Evolutionary conservation across 2,329 filamentous ascomycete genomes (phyloP).

Genomic region (Drechslerella coelobrocha): DNA sequence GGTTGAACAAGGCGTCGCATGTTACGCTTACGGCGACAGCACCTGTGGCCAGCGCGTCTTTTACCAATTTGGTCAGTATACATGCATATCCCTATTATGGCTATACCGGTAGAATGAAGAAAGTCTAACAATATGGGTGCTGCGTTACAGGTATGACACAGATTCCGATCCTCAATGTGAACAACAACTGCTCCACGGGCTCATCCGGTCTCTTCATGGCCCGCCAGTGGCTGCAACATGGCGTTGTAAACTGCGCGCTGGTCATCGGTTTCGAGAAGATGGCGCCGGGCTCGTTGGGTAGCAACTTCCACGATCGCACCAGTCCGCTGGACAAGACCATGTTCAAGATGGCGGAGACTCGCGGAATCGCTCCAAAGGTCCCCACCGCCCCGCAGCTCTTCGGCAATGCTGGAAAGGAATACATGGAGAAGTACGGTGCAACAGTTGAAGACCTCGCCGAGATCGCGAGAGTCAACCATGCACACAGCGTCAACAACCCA

Average conservation of each 20-base stretch:
- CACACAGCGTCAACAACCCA: slow-evolving; percentile 87
- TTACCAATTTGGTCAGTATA: slow-evolving; percentile 81
- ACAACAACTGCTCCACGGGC: slow-evolving; percentile 98
- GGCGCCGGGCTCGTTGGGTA: slow-evolving; percentile 85
- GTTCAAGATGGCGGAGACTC: slow-evolving; percentile 81
- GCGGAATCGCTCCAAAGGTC: slow-evolving; percentile 75
- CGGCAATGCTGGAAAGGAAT: slow-evolving; percentile 90
- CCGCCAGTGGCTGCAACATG: slow-evolving; percentile 77
- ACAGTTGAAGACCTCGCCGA: slow-evolving; percentile 87
- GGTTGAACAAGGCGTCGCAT: slow-evolving; percentile 92
- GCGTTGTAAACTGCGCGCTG: slow-evolving; percentile 83
- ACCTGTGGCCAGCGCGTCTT: slow-evolving; percentile 96
- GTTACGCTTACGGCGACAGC: slow-evolving; percentile 96
- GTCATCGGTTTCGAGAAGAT: slow-evolving; percentile 99
- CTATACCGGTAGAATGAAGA: too few relatives aligned
- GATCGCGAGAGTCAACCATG: slow-evolving; percentile 90
- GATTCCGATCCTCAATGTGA: slow-evolving; percentile 97
- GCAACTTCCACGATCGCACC: slow-evolving; percentile 81
- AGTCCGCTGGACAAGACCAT: slow-evolving; percentile 76
- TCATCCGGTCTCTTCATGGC: slow-evolving; percentile 87
- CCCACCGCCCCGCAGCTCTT: slow-evolving; percentile 92
- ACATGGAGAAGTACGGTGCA: slow-evolving; percentile 94
- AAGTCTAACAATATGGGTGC: too few relatives aligned
- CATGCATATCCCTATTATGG: not conserved
- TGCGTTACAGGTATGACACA: slow-evolving; percentile 72